phyloP scores from a whole-genome alignment of 2,329 filamentous ascomycete genomes.

The Cladosporium sp. region DNA sequence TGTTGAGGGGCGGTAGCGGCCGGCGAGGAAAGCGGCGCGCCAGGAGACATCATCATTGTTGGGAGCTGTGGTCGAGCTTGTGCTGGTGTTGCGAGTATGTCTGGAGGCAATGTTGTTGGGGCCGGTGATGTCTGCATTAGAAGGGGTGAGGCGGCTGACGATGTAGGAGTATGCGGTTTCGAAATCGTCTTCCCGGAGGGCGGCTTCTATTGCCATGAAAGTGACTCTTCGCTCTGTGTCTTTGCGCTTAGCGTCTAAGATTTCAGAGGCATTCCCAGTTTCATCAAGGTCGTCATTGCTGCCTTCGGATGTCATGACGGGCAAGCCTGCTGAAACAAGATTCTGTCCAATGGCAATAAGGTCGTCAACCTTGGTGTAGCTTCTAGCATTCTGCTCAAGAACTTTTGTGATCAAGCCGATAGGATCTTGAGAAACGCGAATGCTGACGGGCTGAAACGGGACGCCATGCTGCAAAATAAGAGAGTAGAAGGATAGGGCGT shows the following conservation, averaged over 20 bases:
- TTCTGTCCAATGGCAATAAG: constrained; percentile 65
- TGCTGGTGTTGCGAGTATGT: constrained; percentile 21
- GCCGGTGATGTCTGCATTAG: constrained; percentile 24
- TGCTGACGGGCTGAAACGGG: constrained; percentile 71
- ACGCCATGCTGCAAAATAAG: constrained; percentile 75
- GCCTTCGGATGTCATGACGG: constrained; percentile 24
- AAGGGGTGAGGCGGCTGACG: constrained; percentile 58
- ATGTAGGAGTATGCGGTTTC: constrained; percentile 85
- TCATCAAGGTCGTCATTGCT: constrained; percentile 19
- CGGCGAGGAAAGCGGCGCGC: constrained; percentile 74
- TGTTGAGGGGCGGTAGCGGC: constrained; percentile 57
- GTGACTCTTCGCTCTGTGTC: constrained; percentile 63
- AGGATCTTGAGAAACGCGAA: constrained; percentile 73
- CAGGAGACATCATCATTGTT: constrained; percentile 65
- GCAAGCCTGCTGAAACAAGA: constrained; percentile 55
- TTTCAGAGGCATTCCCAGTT: constrained; percentile 24
- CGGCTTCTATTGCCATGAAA: constrained; percentile 76
- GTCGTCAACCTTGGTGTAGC: constrained; percentile 71
- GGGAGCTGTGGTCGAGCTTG: constrained; percentile 17
- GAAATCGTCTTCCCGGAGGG: constrained; percentile 72
- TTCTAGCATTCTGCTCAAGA: constrained; percentile 68
- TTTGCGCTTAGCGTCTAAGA: constrained; percentile 17
- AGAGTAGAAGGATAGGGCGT: constrained; percentile 70
- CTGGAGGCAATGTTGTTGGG: constrained; percentile 6
- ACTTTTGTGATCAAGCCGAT: constrained; percentile 68